Evolutionary conservation across 2,329 filamentous ascomycete species (phyloP).

Genomic region (Trichoderma endophyticum): DNA sequence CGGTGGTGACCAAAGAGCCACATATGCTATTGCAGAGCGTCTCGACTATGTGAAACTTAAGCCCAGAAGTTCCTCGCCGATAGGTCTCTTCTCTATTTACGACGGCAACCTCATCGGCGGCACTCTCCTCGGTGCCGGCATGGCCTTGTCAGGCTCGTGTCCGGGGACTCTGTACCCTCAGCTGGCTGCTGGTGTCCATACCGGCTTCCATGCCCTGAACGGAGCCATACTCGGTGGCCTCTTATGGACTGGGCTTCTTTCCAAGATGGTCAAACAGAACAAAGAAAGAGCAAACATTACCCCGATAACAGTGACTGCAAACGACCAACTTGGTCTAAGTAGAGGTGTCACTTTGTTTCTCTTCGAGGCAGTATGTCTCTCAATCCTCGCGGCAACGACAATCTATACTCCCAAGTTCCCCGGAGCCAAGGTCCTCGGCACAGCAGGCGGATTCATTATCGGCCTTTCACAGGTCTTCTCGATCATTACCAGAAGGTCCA

Average conservation of each 20-base stretch:
- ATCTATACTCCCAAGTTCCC: conserved; percentile 32
- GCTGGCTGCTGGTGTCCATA: conserved; percentile 49
- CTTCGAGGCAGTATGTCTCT: conserved; percentile 43
- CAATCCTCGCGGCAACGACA: conserved; percentile 39
- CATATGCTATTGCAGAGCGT: conserved; percentile 45
- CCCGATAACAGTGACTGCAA: conserved; percentile 34
- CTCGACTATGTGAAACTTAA: conserved; percentile 42
- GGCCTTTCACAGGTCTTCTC: conserved; percentile 57
- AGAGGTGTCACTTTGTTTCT: conserved; percentile 36
- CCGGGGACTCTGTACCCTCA: conserved; percentile 64
- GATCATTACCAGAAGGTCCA: conserved; percentile 47
- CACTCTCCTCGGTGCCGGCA: conserved; percentile 59
- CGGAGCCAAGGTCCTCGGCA: conserved; percentile 38
- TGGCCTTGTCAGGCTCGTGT: conserved; percentile 63
- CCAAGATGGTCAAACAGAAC: conserved; percentile 32
- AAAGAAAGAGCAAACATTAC: conserved; percentile 27
- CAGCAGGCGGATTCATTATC: conserved; percentile 57
- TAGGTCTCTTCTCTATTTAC: conserved; percentile 52
- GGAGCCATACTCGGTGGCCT: conserved; percentile 57
- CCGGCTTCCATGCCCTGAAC: conserved; percentile 50
- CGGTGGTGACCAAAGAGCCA: conserved; percentile 32
- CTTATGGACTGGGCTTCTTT: conserved; percentile 46
- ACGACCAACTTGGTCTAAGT: conserved; percentile 41
- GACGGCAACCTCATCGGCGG: conserved; percentile 67
- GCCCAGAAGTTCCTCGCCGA: conserved; percentile 49